A percentile compares a stretch with the other conserved stretches of the same genome.
Conservation (phyloP, 1,284 basidiomycete species). For the Pseudozyma tsukubaensis region DNA sequence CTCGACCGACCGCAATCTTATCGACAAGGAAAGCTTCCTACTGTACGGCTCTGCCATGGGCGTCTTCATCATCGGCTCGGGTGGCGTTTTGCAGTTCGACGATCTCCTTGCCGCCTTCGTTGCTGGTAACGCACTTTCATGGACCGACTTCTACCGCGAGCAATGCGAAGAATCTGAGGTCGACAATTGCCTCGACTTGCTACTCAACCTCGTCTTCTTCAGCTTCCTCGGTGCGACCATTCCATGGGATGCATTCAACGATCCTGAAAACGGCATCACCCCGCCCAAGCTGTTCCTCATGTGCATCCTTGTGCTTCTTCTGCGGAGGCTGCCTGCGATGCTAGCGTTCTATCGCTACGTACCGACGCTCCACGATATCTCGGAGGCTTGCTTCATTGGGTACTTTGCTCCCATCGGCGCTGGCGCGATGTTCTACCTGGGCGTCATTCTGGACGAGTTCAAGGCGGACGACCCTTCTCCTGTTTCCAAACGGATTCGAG, state of each 20-base stretch:
- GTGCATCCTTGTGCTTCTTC: constrained; percentile 70
- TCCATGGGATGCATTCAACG: constrained; percentile 55
- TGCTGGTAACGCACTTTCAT: constrained; percentile 57
- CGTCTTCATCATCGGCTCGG: constrained; percentile 56
- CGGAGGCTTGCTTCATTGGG: constrained; percentile 68
- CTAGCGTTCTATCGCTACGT: constrained; percentile 59
- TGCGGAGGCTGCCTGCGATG: constrained; percentile 67
- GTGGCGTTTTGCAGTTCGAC: constrained; percentile 53
- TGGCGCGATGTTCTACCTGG: constrained; percentile 61
- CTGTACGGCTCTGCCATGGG: constrained; percentile 57
- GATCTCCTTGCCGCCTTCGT: constrained; percentile 62
- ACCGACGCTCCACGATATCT: constrained; percentile 60
- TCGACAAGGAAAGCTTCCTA: constrained; percentile 63
- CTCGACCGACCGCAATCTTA: constrained; percentile 51
- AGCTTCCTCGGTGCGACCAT: constrained; percentile 66
- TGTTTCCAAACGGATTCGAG: constrained; percentile 32
- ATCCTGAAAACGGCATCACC: constrained; percentile 62
- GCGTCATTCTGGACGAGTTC: constrained; percentile 53
- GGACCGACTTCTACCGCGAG: constrained; percentile 63
- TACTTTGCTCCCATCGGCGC: constrained; percentile 71
- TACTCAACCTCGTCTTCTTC: constrained; percentile 68
- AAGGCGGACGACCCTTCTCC: constrained; percentile 36
- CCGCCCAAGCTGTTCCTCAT: constrained; percentile 69
- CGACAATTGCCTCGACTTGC: constrained; percentile 58
- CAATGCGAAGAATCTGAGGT: constrained; percentile 64